Conservation (phyloP, 1,284 basidiomycete genomes). For the Ustilago vetiveriae region DNA sequence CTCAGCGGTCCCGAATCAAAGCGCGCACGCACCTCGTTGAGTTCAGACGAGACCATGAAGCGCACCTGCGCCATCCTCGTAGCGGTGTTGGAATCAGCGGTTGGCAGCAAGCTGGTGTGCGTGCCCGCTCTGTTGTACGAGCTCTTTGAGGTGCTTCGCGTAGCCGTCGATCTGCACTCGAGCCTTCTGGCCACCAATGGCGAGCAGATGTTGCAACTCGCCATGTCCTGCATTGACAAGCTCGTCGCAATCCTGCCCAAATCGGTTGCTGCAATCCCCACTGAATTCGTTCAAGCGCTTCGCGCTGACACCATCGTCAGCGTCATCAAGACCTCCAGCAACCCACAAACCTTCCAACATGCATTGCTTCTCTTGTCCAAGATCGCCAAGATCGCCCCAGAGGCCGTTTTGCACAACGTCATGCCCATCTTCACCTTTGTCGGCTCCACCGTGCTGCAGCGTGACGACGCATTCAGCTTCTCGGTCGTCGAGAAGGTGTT, state of each 20-base stretch:
- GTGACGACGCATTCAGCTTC: slow-evolving; percentile 95
- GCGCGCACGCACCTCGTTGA: slow-evolving; percentile 39
- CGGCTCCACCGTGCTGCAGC: slow-evolving; percentile 93
- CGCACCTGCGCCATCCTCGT: slow-evolving; percentile 50
- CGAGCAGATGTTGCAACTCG: slow-evolving; percentile 86
- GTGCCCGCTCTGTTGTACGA: slow-evolving; percentile 78
- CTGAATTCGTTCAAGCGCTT: slow-evolving; percentile 52
- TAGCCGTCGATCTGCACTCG: slow-evolving; percentile 73
- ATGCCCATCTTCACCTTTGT: slow-evolving; percentile 99
- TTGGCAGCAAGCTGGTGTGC: slow-evolving; percentile 74
- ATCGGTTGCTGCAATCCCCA: slow-evolving; percentile 28
- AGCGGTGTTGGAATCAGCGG: slow-evolving; percentile 77
- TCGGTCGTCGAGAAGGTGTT: slow-evolving; percentile 95
- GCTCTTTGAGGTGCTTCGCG: slow-evolving; percentile 79
- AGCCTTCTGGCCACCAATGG: slow-evolving; percentile 73
- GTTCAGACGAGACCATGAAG: slow-evolving; percentile 43
- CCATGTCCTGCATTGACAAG: slow-evolving; percentile 77
- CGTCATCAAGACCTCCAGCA: slow-evolving; percentile 73
- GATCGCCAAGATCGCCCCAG: slow-evolving; percentile 84
- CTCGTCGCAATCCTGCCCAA: slow-evolving; percentile 72
- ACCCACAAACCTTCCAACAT: slow-evolving; percentile 94
- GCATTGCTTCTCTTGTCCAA: slow-evolving; percentile 88
- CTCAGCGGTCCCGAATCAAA: slow-evolving; percentile 69
- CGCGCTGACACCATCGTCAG: slow-evolving; percentile 61
- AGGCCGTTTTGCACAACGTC: slow-evolving; percentile 89